These are phyloP conservation scores for Phlyctochytrium arcticum DNA, from an alignment of 192 early-diverging fungal species.

Conservation along the genomic window DNA sequence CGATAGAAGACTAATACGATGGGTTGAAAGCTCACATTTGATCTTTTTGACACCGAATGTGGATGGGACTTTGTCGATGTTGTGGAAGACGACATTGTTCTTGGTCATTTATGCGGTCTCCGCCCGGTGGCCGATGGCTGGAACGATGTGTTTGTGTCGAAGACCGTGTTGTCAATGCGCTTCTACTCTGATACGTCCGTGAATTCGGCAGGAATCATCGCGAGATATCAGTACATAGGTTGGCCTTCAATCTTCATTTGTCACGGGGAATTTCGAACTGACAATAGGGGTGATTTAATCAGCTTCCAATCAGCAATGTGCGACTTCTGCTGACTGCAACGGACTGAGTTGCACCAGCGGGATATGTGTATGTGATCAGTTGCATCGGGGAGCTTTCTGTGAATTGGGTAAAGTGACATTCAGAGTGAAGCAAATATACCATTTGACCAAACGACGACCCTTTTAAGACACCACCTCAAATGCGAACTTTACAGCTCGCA, in stretches of 20 bases:
- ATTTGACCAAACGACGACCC: neutral
- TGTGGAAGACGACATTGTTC: too few relatives aligned
- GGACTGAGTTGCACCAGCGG: constrained; percentile 17
- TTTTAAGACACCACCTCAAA: constrained; percentile 6
- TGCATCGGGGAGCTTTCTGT: constrained; percentile 24
- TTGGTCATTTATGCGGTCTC: too few relatives aligned
- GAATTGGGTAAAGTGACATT: constrained; percentile 14
- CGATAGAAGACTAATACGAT: neutral
- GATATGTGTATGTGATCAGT: constrained; percentile 14
- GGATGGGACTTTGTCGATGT: constrained; percentile 23
- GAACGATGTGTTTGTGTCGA: too few relatives aligned
- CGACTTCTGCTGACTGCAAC: constrained; percentile 15
- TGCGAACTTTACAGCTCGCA: constrained; percentile 13
- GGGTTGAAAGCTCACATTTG: constrained; percentile 4
- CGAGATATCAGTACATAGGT: too few relatives aligned
- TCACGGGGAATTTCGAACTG: too few relatives aligned
- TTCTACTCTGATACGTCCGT: too few relatives aligned
- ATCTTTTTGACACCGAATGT: constrained; percentile 22
- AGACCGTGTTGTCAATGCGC: too few relatives aligned
- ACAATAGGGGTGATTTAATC: too few relatives aligned
- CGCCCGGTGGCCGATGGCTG: too few relatives aligned
- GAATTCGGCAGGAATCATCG: too few relatives aligned
- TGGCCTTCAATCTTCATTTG: too few relatives aligned
- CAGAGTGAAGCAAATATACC: neutral
- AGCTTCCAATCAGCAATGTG: too few relatives aligned